Conservation (phyloP, 768 basidiomycete genomes). For the Boletales sp. region DNA sequence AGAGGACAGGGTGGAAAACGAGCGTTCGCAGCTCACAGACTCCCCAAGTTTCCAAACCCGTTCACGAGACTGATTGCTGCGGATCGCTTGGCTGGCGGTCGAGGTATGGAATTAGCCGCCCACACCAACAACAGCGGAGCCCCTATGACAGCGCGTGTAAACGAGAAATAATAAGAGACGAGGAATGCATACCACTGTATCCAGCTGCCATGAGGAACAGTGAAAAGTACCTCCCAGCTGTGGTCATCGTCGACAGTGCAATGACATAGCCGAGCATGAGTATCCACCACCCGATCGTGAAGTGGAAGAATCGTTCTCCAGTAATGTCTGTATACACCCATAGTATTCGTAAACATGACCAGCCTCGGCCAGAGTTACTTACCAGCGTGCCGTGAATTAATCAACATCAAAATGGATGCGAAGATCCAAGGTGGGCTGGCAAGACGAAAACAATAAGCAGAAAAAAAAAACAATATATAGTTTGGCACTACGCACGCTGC, state of each 20-base stretch:
- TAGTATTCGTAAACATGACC: no score
- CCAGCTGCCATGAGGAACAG: conserved; percentile 64
- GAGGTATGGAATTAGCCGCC: conserved; percentile 58
- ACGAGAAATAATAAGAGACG: neutral
- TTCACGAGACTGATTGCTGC: conserved; percentile 64
- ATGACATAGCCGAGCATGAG: conserved; percentile 62
- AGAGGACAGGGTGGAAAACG: neutral
- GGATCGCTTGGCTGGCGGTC: conserved; percentile 52
- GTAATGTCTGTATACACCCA: conserved; percentile 40
- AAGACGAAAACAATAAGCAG: neutral
- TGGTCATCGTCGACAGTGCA: conserved; percentile 48
- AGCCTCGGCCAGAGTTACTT: conserved; percentile 1
- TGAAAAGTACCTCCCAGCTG: conserved; percentile 55
- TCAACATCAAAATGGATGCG: conserved; percentile 44
- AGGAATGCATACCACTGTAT: conserved; percentile 34
- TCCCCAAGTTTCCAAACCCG: conserved; percentile 56
- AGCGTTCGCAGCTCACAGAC: conserved; percentile 39
- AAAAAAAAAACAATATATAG: neutral
- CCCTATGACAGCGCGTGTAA: conserved; percentile 19
- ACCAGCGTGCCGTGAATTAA: conserved; percentile 59
- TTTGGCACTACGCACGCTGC: conserved; percentile 44
- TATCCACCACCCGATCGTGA: conserved; percentile 54
- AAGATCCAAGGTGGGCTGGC: conserved; percentile 61
- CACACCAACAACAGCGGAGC: conserved; percentile 51
- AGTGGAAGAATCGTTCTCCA: conserved; percentile 65